These are phyloP conservation scores for Zoysia pacifica DNA, from an alignment of 176 grass and related monocot species.

Conservation along the genomic window DNA sequence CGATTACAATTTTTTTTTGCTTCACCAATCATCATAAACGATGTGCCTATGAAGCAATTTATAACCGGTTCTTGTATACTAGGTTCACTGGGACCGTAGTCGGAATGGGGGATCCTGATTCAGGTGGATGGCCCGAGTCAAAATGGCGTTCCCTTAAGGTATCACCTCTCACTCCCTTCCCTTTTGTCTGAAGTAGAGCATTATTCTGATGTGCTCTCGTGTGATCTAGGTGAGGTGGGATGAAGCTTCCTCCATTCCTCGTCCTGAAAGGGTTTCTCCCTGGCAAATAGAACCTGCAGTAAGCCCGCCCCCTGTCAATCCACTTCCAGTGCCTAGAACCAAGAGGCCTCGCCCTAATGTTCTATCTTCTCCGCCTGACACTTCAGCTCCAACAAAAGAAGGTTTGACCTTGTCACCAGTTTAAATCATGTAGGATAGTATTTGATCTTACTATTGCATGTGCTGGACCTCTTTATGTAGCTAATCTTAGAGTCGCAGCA, in stretches of 20 bases:
- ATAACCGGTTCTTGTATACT: background rate
- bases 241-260: slow-evolving; percentile 78
- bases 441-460: slow-evolving; percentile 27
- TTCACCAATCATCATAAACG: slow-evolving; percentile 1
- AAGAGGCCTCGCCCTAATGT: slow-evolving; percentile 68
- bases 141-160: slow-evolving; percentile 96
- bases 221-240: slow-evolving; percentile 83
- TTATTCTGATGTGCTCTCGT: slow-evolving; percentile 20
- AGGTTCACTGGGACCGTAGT: slow-evolving; percentile 97
- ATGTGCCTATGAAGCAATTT: background rate
- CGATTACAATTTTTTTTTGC: background rate
- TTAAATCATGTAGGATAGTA: slow-evolving; percentile 4
- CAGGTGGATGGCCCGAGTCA: slow-evolving; percentile 74
- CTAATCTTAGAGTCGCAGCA: slow-evolving; percentile 42
- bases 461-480: slow-evolving; percentile 24
- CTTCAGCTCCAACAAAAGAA: slow-evolving; percentile 76
- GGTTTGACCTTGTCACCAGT: slow-evolving; percentile 48
- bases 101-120: slow-evolving; percentile 66
- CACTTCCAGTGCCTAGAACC: slow-evolving; percentile 53
- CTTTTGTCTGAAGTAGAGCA: background rate
- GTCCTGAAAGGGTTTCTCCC: slow-evolving; percentile 95
- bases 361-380: slow-evolving; percentile 42
- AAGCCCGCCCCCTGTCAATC: slow-evolving; percentile 68
- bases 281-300: slow-evolving; percentile 90
- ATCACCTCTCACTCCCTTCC: background rate